phyloP scores from a whole-genome alignment of 257 asterid species.

The Scutellaria minor region DNA sequence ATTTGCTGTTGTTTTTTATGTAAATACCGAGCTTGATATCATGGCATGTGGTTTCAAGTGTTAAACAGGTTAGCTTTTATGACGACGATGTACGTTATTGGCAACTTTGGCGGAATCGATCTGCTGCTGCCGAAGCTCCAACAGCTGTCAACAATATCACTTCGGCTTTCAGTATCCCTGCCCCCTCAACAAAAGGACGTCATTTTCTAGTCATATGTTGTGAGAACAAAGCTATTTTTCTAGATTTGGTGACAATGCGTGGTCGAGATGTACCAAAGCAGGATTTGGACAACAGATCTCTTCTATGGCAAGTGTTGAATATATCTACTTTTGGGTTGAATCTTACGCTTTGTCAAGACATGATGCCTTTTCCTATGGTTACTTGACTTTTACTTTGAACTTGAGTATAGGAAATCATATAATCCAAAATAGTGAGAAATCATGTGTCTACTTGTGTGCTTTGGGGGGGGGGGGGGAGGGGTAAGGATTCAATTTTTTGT shows the following conservation, averaged over 20 bases:
- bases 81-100: conserved; percentile 96
- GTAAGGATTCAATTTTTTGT: conserved; percentile 1
- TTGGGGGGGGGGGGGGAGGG: not conserved
- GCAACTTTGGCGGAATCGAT: conserved; percentile 89
- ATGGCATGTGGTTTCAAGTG: conserved; percentile 63
- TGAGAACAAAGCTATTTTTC: conserved; percentile 94
- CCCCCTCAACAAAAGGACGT: conserved; percentile 93
- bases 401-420: not conserved
- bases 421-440: conserved; percentile 21
- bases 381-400: not conserved
- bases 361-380: conserved; percentile 6
- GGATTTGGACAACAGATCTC: conserved; percentile 95
- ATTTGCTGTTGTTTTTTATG: not conserved
- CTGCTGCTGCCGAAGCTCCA: conserved; percentile 98
- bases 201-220: conserved; percentile 98
- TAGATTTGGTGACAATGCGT: conserved; percentile 97
- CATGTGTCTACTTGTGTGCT: conserved; percentile 12
- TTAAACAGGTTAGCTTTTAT: conserved; percentile 96
- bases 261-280: conserved; percentile 99
- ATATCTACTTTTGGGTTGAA: conserved; percentile 1
- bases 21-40: conserved; percentile 44
- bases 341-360: conserved; percentile 19
- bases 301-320: conserved; percentile 66
- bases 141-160: conserved; percentile 80
- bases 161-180: conserved; percentile 84